phyloP scores from a whole-genome alignment of 2,329 filamentous ascomycete species.

The Clonostachys rhizophaga region DNA sequence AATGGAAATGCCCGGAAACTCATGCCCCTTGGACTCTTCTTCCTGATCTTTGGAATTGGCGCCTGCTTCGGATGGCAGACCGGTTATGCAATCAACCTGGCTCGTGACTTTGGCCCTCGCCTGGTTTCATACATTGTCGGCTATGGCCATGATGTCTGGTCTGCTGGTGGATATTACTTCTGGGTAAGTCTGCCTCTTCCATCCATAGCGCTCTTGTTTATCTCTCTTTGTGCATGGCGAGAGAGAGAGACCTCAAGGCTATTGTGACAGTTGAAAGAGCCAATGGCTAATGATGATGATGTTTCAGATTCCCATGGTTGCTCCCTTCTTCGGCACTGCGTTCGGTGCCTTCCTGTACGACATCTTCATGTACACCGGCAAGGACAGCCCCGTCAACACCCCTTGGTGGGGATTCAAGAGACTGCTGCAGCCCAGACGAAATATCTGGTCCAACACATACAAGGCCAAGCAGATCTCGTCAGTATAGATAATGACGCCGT shows the following conservation, averaged over 20 bases:
- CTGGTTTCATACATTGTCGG: conserved; percentile 63
- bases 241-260: background rate
- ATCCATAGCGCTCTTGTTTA: too few species aligned
- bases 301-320: conserved; percentile 63
- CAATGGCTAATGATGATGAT: background rate
- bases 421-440: conserved; percentile 27
- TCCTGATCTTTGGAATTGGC: conserved; percentile 69
- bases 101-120: conserved; percentile 67
- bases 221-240: background rate
- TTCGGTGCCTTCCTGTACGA: conserved; percentile 67
- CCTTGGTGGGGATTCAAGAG: conserved; percentile 60
- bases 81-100: conserved; percentile 71
- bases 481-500: background rate
- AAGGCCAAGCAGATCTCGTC: conserved; percentile 1
- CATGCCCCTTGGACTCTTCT: conserved; percentile 61
- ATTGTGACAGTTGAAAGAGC: background rate
- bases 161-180: conserved; percentile 65
- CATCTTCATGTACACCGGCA: conserved; percentile 61
- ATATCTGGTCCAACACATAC: conserved; percentile 29
- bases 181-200: conserved; percentile 44
- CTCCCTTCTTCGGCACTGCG: conserved; percentile 60
- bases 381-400: conserved; percentile 62
- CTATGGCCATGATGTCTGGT: conserved; percentile 64
- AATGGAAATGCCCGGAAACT: conserved; percentile 51
- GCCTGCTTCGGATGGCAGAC: conserved; percentile 74